Evolutionary conservation across 257 asterid genomes (phyloP).

Genomic region (Solanum lycopersicoides): DNA sequence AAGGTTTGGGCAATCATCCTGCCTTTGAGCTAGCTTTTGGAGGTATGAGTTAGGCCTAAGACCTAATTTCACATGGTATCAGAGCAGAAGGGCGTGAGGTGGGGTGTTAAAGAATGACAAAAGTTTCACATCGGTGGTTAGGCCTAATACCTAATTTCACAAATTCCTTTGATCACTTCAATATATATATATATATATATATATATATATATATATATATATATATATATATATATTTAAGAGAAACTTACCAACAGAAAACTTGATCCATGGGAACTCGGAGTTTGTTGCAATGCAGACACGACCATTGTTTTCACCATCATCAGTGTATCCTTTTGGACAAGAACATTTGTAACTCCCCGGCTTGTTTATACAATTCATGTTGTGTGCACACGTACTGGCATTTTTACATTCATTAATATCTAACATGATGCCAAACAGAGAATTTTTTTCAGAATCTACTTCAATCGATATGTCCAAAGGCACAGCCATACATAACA

Average conservation of each 20-base stretch:
- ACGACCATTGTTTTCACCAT: constrained; percentile 27
- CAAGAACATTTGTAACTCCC: constrained; percentile 48
- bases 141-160: too few relatives aligned
- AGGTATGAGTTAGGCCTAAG: too few relatives aligned
- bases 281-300: constrained; percentile 39
- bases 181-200: too few relatives aligned
- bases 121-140: too few relatives aligned
- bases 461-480: neutral
- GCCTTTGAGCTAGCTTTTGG: too few relatives aligned
- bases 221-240: too few relatives aligned
- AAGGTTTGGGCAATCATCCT: too few relatives aligned
- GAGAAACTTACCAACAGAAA: constrained; percentile 21
- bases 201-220: too few relatives aligned
- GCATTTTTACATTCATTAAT: constrained; percentile 25
- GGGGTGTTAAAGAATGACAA: too few relatives aligned
- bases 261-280: constrained; percentile 35
- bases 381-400: constrained; percentile 5
- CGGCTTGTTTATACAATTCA: constrained; percentile 15
- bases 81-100: too few relatives aligned
- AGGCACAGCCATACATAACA: neutral
- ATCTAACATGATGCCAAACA: constrained; percentile 19
- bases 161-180: neutral
- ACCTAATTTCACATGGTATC: too few relatives aligned
- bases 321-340: constrained; percentile 36
- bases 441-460: neutral